Conservation (phyloP, 768 basidiomycete species). For the Suillus weaverae region DNA sequence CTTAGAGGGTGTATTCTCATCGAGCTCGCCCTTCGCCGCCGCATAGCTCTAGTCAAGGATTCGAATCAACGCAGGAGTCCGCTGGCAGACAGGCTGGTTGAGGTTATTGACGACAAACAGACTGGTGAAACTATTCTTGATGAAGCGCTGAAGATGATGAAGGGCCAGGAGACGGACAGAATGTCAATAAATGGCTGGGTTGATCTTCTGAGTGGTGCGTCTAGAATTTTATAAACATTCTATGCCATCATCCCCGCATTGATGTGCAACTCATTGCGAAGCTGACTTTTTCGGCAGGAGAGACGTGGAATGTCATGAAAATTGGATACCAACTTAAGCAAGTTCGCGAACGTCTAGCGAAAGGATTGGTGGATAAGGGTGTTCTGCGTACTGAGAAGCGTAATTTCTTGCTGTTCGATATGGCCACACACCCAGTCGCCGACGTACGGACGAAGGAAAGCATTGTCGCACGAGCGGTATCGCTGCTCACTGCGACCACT, state of each 20-base stretch:
- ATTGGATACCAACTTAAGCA: conserved; percentile 99
- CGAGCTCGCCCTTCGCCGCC: conserved; percentile 91
- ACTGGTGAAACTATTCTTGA: conserved; percentile 97
- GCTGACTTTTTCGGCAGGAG: conserved; percentile 53
- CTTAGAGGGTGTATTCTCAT: conserved; percentile 97
- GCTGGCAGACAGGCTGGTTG: conserved; percentile 80
- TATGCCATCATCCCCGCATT: not conserved
- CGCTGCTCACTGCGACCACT: conserved; percentile 81
- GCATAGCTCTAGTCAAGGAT: conserved; percentile 90
- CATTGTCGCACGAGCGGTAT: conserved; percentile 72
- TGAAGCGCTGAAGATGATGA: conserved; percentile 96
- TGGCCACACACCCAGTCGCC: conserved; percentile 98
- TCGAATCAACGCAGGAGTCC: conserved; percentile 69
- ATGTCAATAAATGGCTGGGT: conserved; percentile 90
- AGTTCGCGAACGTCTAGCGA: conserved; percentile 95
- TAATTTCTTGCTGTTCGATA: conserved; percentile 98
- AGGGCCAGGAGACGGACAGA: conserved; percentile 53
- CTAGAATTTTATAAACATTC: not conserved
- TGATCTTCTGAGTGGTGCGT: conserved; percentile 89
- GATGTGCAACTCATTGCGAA: not conserved
- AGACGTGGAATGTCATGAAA: conserved; percentile 99
- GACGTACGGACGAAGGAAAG: conserved; percentile 89
- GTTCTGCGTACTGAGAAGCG: conserved; percentile 98
- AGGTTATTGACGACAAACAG: conserved; percentile 88
- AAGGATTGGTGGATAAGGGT: conserved; percentile 97